phyloP scores from a whole-genome alignment of 768 basidiomycete species.

The Filobasidium wieringae region DNA sequence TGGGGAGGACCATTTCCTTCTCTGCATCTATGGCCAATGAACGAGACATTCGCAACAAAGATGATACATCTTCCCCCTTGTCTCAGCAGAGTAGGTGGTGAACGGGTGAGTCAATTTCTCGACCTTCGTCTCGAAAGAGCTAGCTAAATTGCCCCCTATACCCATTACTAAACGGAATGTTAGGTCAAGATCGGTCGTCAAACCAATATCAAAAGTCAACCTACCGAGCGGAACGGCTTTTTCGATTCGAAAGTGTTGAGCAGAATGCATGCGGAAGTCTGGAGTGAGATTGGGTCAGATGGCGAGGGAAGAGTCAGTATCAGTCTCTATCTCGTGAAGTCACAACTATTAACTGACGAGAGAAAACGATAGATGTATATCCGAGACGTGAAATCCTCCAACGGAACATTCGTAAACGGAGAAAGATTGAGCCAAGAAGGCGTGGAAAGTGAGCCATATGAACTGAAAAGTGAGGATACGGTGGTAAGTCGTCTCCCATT shows the following conservation, averaged over 20 bases:
- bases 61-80: slow-evolving; percentile 50
- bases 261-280: slow-evolving; percentile 94
- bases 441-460: slow-evolving; percentile 79
- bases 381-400: slow-evolving; percentile 95
- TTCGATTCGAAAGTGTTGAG: slow-evolving; percentile 93
- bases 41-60: slow-evolving; percentile 88
- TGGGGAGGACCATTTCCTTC: slow-evolving; percentile 41
- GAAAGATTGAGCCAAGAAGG: slow-evolving; percentile 82
- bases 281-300: slow-evolving; percentile 56
- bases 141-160: not conserved
- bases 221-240: slow-evolving; percentile 81
- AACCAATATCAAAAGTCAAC: slow-evolving; percentile 89
- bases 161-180: slow-evolving; percentile 33
- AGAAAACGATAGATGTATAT: slow-evolving; percentile 64
- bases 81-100: slow-evolving; percentile 18
- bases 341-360: too few species aligned
- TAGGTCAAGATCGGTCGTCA: slow-evolving; percentile 79
- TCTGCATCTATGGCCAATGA: slow-evolving; percentile 67
- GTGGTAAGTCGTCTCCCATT: slow-evolving; percentile 53
- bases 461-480: slow-evolving; percentile 88
- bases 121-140: not conserved
- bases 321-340: not conserved
- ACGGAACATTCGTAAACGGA: slow-evolving; percentile 96
- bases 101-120: slow-evolving; percentile 3
- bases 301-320: not conserved